These are phyloP conservation scores for Mytilinidion resinicola DNA, from an alignment of 495 filamentous ascomycete genomes.

Conservation along the genomic window DNA sequence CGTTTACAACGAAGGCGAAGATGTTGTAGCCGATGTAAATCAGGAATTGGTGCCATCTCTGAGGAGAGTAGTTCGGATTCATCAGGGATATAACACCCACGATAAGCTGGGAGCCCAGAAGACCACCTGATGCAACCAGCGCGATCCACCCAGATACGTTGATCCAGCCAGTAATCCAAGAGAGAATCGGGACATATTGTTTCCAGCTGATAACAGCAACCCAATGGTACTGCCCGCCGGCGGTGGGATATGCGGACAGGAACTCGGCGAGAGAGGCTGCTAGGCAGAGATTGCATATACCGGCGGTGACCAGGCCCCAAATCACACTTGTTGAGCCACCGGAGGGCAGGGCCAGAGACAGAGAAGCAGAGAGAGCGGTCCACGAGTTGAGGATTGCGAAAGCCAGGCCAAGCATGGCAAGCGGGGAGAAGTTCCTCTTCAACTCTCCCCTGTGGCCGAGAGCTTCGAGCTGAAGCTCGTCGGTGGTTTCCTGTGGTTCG, in stretches of 20 bases:
- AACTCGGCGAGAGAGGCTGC: constrained; percentile 68
- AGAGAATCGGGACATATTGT: constrained; percentile 55
- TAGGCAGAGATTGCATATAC: constrained; percentile 65
- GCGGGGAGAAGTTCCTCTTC: constrained; percentile 41
- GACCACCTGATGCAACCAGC: constrained; percentile 33
- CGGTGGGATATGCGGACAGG: constrained; percentile 63
- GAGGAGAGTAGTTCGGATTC: constrained; percentile 43
- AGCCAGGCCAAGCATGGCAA: constrained; percentile 54
- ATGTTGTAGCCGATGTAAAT: constrained; percentile 64
- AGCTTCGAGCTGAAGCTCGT: constrained; percentile 37
- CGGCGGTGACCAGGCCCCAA: constrained; percentile 62
- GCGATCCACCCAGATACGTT: constrained; percentile 67
- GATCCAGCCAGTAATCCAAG: constrained; percentile 71
- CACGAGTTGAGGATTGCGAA: constrained; percentile 58
- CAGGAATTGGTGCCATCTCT: constrained; percentile 69
- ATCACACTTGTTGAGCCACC: constrained; percentile 50
- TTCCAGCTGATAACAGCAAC: constrained; percentile 58
- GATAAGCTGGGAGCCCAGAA: constrained; percentile 43
- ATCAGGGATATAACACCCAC: constrained; percentile 43
- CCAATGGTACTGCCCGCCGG: constrained; percentile 60
- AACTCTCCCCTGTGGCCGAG: constrained; percentile 36
- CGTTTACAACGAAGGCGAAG: constrained; percentile 59
- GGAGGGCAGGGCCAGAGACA: constrained; percentile 48
- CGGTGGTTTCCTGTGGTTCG: constrained; percentile 14
- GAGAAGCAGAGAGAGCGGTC: constrained; percentile 50